Conservation (phyloP, 148 eudicot species). For the Agrostemma githago region DNA sequence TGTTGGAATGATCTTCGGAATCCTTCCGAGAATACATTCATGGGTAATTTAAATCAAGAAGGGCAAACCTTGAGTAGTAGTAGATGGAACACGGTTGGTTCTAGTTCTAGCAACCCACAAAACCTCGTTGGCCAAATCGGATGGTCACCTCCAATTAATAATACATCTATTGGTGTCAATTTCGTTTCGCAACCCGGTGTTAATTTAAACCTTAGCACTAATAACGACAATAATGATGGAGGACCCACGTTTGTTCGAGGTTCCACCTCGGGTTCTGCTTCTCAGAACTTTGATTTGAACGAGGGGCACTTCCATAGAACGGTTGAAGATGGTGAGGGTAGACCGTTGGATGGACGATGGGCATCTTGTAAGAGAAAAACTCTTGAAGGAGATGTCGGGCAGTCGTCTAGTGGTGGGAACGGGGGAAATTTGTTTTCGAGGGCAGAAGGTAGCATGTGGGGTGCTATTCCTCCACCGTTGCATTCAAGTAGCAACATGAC, state of each 20-base stretch:
- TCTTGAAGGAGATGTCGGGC: slow-evolving; percentile 60
- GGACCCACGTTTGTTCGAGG: slow-evolving; percentile 30
- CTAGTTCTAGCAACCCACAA: slow-evolving; percentile 25
- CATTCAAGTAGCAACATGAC: slow-evolving; percentile 28
- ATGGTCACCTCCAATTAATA: slow-evolving; percentile 31
- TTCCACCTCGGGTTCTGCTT: slow-evolving; percentile 31
- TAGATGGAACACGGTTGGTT: slow-evolving; percentile 35
- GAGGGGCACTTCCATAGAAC: slow-evolving; percentile 32
- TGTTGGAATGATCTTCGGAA: slow-evolving; percentile 59
- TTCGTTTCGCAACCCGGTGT: slow-evolving; percentile 33
- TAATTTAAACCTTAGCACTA: slow-evolving; percentile 35
- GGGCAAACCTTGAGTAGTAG: slow-evolving; percentile 26
- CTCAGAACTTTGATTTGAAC: slow-evolving; percentile 42
- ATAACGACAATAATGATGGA: slow-evolving; percentile 22
- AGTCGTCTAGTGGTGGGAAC: slow-evolving; percentile 63
- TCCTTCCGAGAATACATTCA: slow-evolving; percentile 36
- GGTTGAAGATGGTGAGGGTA: slow-evolving; percentile 47
- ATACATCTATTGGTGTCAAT: slow-evolving; percentile 29
- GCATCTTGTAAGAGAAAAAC: slow-evolving; percentile 75
- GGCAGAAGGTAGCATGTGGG: slow-evolving; percentile 44
- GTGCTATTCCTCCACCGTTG: slow-evolving; percentile 34
- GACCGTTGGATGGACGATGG: slow-evolving; percentile 56
- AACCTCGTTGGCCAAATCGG: slow-evolving; percentile 27
- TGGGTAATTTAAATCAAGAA: slow-evolving; percentile 27
- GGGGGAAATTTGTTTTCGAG: slow-evolving; percentile 46